phyloP scores from a whole-genome alignment of 208 protist genomes.

The Trypanosoma melophagium region DNA sequence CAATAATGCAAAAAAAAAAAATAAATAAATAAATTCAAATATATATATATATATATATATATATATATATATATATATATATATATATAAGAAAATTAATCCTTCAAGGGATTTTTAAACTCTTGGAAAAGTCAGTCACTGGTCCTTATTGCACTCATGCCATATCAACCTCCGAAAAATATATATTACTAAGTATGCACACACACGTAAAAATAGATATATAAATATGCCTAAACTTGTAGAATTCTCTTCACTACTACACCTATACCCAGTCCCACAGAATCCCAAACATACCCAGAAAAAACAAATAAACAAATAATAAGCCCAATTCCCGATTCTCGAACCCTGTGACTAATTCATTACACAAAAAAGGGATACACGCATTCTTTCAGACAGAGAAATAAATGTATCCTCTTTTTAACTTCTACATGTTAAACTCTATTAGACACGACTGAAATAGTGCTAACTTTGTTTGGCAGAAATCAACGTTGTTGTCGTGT shows the following conservation, averaged over 20 bases:
- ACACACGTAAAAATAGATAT: no score
- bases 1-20: not conserved
- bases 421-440: conserved; percentile 57
- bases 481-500: conserved; percentile 57
- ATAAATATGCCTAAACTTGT: conserved; percentile 11
- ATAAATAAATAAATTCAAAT: not conserved
- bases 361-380: no score
- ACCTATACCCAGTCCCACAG: not conserved
- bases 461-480: conserved; percentile 68
- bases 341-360: no score
- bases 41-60: conserved; percentile 3
- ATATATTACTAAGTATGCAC: conserved; percentile 8
- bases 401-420: not conserved
- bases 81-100: not conserved
- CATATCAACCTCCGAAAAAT: not conserved
- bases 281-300: no score
- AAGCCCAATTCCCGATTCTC: no score
- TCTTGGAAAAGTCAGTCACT: not conserved
- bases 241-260: not conserved
- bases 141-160: not conserved
- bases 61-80: conserved; percentile 9
- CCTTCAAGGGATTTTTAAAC: not conserved
- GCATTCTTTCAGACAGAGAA: no score
- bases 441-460: conserved; percentile 71
- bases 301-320: no score